These are phyloP conservation scores for Neonectria faginata DNA, from an alignment of 2,329 filamentous ascomycete species.

Conservation along the genomic window DNA sequence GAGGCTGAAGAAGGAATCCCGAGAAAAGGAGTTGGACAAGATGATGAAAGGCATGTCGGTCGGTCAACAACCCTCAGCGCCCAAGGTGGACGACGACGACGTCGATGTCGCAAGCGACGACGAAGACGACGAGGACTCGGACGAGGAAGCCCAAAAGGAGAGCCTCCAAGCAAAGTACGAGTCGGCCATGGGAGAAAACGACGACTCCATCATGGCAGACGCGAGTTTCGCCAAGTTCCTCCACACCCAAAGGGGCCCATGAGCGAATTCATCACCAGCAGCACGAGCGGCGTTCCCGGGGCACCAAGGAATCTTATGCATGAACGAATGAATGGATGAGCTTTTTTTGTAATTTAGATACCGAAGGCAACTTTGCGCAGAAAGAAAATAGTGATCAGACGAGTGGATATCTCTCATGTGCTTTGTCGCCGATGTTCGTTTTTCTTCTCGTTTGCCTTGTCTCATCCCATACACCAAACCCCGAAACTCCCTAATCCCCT, in stretches of 20 bases:
- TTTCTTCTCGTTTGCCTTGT: slow-evolving; percentile 31
- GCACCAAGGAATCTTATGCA: slow-evolving; percentile 24
- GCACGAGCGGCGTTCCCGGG: slow-evolving; percentile 40
- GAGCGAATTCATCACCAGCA: slow-evolving; percentile 15
- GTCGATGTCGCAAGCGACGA: slow-evolving; percentile 69
- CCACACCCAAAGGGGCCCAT: slow-evolving; percentile 56
- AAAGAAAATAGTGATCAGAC: slow-evolving; percentile 31
- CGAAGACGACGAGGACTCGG: slow-evolving; percentile 63
- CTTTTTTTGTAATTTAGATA: slow-evolving; percentile 39
- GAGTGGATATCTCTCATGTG: slow-evolving; percentile 23
- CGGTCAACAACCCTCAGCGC: slow-evolving; percentile 46
- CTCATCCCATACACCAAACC: slow-evolving; percentile 37
- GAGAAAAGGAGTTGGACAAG: slow-evolving; percentile 87
- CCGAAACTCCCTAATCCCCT: slow-evolving; percentile 39
- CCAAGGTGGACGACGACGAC: slow-evolving; percentile 57
- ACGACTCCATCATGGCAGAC: slow-evolving; percentile 62
- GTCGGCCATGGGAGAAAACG: slow-evolving; percentile 74
- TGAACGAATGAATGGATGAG: slow-evolving; percentile 24
- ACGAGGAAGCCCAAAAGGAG: slow-evolving; percentile 71
- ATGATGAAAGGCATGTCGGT: slow-evolving; percentile 93
- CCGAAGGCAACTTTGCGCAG: slow-evolving; percentile 36
- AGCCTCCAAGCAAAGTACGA: slow-evolving; percentile 82
- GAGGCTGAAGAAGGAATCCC: slow-evolving; percentile 74
- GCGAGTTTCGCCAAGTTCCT: slow-evolving; percentile 74
- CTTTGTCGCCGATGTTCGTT: slow-evolving; percentile 26